Evolutionary conservation across 75 land plant species (phyloP).

Genomic region (Pinus tabuliformis): DNA sequence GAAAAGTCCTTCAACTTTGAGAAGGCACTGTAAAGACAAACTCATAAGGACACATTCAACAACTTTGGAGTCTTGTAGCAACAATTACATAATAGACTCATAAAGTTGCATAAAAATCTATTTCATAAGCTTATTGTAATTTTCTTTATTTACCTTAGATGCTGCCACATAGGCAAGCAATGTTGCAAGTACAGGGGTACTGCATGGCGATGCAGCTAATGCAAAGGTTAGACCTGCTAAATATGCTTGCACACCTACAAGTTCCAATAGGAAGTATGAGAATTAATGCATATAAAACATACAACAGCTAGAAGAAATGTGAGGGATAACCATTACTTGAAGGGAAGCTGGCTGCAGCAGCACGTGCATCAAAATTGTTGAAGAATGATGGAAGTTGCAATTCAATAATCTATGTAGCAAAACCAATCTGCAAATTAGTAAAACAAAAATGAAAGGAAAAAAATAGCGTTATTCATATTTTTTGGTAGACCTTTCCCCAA

Average conservation of each 20-base stretch:
- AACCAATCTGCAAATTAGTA: neutral
- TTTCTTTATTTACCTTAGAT: constrained; percentile 53
- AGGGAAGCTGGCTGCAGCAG: constrained; percentile 94
- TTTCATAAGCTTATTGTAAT: no score
- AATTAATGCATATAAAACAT: neutral
- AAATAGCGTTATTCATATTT: neutral
- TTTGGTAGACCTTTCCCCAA: neutral
- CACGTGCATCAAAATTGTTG: constrained; percentile 79
- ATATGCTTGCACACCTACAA: constrained; percentile 95
- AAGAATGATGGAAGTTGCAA: constrained; percentile 95
- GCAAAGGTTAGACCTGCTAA: constrained; percentile 98
- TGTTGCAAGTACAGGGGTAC: constrained; percentile 96
- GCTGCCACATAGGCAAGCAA: constrained; percentile 96
- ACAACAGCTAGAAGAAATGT: neutral
- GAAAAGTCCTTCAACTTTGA: no score
- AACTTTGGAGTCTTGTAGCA: no score
- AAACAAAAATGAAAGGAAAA: neutral
- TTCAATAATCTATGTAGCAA: constrained; percentile 69
- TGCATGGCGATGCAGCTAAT: constrained; percentile 98
- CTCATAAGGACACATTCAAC: no score
- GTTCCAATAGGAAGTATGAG: neutral
- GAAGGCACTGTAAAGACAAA: no score
- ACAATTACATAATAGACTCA: no score
- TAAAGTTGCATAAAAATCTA: no score
- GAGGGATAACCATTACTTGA: constrained; percentile 46